Base-by-base conservation (phyloP, 2,329 filamentous ascomycete species). In the Aspergillus glaucus region DNA sequence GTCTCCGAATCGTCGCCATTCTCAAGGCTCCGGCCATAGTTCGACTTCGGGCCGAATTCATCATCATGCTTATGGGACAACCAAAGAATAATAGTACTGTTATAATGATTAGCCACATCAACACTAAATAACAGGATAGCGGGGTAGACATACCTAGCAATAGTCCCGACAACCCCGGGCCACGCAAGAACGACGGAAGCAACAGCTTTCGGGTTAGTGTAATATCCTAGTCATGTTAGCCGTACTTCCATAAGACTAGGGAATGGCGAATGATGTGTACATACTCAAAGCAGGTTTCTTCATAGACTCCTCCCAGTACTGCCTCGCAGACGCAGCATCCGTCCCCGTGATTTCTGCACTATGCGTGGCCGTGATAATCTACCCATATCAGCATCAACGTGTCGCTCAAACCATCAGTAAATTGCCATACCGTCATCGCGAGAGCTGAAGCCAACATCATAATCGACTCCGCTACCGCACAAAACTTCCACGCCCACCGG, bases 401-500 rank as follows among this genome's bases (percentile, higher is more conserved):
- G 26, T 14, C 3, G 26, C 12, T 26, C 50, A 21, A 19, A 19
- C 8, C 9, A 40, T 12, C 34, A 9, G 5, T 15, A 36, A 12
- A 5, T 10, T 4, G 2, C 52, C 58, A 22, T 61, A 75, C 70
- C 0, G 78, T 81, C 52, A 78, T 66, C 1, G 72, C 68, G 45
- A 81, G 58, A 3, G 76, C 76, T 70, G 1, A 79, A 62, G 12
- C 73, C 68, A 56, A 39, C 54, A 56, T 56, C 53, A 78, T 70
- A 9, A 76, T 30, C 30, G 70, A 74, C 6, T 79, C 67, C 2
- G 78, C 58, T 1, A 80, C 62, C 0, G 75, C 74, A 52, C 71
- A 77, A 9, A 76, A 68, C 56, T 72, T 77, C 79, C 79, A 82
- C 1, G 78, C 75, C n/a, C 73, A 55, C 44, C 75, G 73, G 3